Evolutionary conservation across 2,329 filamentous ascomycete genomes (phyloP), one percentile per base, ranked within the genome.

Genomic region (Cladosporium sp.): DNA sequence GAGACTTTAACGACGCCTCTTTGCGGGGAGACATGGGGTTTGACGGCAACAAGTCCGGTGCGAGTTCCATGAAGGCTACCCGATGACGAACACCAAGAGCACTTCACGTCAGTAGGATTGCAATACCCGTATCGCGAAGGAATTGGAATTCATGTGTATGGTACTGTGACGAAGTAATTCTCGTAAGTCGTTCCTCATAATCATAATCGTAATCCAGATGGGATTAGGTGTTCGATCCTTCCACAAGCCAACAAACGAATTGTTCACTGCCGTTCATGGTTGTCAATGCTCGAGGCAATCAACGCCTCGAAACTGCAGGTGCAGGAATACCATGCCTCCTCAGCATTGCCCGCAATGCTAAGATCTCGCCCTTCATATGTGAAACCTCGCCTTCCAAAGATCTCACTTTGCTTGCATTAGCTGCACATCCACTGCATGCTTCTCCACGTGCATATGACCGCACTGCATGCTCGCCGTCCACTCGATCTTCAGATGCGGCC

Each of bases 311-410:
- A 74, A 76, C 24, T 65, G 66, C 59, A 49, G 68, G 68, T 15
- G 67, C 44, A 21, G 69, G 66, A 10, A 71, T 52, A 6, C 71
- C 72, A 57, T 71, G 64, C 55, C 70, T 61, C 32, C 74, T 65
- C 64, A 76, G 49, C 61, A 71, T 65, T 2, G 69, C 68, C 66
- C 71, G 73, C 55, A 76, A 57, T 12, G 68, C 71, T 24, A 72
- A 32, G 1, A 75, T 68, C 63, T 76, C 73, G 18, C 67, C 71
- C 60, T 71, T 74, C 58, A 76, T 62, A 1, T 68, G 30, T n/a
- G 68, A 67, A 14, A 76, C 70, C 49, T 76, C 73, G 14, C 59
- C 61, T 34, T 75, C 71, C 47, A 75, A 55, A 8, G 12, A 59
- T 51, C 66, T 55, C 4, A 75, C 67, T 51, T 68, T 64, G 51